Evolutionary conservation across 257 asterid genomes (phyloP), one percentile per base, ranked within the genome.

Genomic region (Solanum corneliomulleri): DNA sequence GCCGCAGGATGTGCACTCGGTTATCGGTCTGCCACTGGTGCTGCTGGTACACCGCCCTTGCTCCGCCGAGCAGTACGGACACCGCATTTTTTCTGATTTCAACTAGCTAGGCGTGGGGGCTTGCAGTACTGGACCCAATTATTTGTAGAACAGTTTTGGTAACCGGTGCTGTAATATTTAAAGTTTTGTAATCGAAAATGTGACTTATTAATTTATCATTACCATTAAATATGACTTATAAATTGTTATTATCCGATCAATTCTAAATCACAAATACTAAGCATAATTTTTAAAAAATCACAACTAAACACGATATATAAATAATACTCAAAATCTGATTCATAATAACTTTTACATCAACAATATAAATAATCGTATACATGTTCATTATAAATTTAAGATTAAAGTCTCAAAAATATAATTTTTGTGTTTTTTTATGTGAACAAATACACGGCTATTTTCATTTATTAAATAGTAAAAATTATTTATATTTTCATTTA

Each of bases 1-100:
- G 86, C 95, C 96, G 93, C 99, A 95, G 23, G 96, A 92, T 86
- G 90, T 86, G 94, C 99, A 95, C 90, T 95, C 98, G 1, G 98
- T 94, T 82, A 94, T 92, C 88, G 88, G 89, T 52, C 98, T 94
- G 82, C 97, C 96, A 88, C 91, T 35, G 81, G 96, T 77, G 23
- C 93, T 92, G 93, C 94, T 94, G 93, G 96, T 87, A 93, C 98
- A 94, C 84, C 98, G 97, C 86, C 95, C 98, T 87, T 92, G 92
- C 11, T 87, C 89, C 89, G 94, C 86, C 90, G 96, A 88, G 93
- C 99, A 97, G 96, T 94, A 97, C 60, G 98, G 99, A 91, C 99
- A 97, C 86, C 93, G 94, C 99, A 97, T 97, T 90, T 72, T 71
- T 86, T 31, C 18, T 23, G 52, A 71, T 45, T 35, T 70, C 47